Base-by-base conservation (phyloP, 805 yeast species). In the Blastobotrys robertii region DNA sequence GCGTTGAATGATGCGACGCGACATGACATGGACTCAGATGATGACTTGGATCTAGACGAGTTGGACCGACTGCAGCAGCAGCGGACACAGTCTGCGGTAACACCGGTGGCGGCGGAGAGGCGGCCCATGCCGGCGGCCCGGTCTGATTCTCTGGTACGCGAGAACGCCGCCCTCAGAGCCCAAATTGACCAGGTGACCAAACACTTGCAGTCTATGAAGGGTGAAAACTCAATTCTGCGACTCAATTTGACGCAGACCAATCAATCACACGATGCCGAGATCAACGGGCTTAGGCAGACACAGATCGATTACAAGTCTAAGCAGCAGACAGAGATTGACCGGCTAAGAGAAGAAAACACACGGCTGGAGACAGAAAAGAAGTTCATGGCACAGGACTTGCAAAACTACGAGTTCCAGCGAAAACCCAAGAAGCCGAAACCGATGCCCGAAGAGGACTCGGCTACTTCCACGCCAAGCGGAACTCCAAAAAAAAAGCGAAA, bases 171-270 rank as follows among this genome's bases (percentile, higher is more conserved):
- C 25, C 25, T 19, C 25, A 19, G 6, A 19, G 25, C 25, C 6
- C 25, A 19, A 6, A 6, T 33, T 9, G 35, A 33, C 3, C 13
- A 3, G 15, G 10, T 33, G 15, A 13, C 6, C 10, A 13, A 15
- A 9, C 64, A 64, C 34, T 49, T 77, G n/a, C 68, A 66, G 43
- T 63, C 70, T 30, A 81, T 84, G 4, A 74, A 74, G 43, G 97
- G 97, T 2, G 95, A 88, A 55, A 78, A 84, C 31, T 79, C 92
- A 10, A 79, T 87, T 30, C 66, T 88, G 12, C 67, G 94, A 43
- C 76, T 80, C 8, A 84, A 79, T 51, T 62, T 83, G 14, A 63
- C 70, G 14, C 42, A 22, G 15, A 49, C 48, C 8, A 28, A 30
- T 9, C 38, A 39, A 16, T 10, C 31, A 12, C 41, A 30, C 12